phyloP scores from a whole-genome alignment of 163 green algal species.

The Trebouxia gelatinosa region DNA sequence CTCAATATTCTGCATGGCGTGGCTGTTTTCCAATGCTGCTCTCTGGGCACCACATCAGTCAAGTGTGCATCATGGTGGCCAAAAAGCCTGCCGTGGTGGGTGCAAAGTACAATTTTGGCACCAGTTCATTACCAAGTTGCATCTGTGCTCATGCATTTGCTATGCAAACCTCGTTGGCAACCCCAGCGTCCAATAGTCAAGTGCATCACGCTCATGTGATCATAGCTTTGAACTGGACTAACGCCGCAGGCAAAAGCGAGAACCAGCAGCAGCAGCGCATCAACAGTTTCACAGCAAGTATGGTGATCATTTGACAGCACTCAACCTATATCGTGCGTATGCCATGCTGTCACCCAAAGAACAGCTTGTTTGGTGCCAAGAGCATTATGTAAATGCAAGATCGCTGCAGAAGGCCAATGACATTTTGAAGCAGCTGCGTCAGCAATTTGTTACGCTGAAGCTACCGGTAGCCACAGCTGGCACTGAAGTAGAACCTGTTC shows the following conservation, averaged over 20 bases:
- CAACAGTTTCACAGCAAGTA: conserved; percentile 63
- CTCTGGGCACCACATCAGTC: too few relatives aligned
- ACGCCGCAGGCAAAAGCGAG: conserved; percentile 39
- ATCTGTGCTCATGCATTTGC: too few relatives aligned
- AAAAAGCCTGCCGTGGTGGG: too few relatives aligned
- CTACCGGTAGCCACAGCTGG: background rate
- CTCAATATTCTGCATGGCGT: too few relatives aligned
- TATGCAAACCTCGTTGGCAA: too few relatives aligned
- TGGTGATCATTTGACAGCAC: conserved; percentile 83
- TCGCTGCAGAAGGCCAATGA: conserved; percentile 74
- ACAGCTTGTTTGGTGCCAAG: conserved; percentile 66
- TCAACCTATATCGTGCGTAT: conserved; percentile 69
- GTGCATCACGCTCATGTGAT: too few relatives aligned
- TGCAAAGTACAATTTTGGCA: background rate
- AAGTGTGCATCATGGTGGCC: too few relatives aligned
- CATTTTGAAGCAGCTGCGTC: conserved; percentile 69
- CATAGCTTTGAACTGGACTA: too few relatives aligned
- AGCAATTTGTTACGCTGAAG: conserved; percentile 47
- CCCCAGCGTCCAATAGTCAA: too few relatives aligned
- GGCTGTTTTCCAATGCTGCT: too few relatives aligned
- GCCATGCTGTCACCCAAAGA: conserved; percentile 21
- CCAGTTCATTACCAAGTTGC: background rate
- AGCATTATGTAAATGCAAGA: conserved; percentile 79
- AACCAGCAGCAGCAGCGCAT: conserved; percentile 61
- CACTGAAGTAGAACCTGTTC: conserved; percentile 47